These are phyloP conservation scores for Vanrija sp. DNA, from an alignment of 1,284 basidiomycete species.

Conservation along the genomic window DNA sequence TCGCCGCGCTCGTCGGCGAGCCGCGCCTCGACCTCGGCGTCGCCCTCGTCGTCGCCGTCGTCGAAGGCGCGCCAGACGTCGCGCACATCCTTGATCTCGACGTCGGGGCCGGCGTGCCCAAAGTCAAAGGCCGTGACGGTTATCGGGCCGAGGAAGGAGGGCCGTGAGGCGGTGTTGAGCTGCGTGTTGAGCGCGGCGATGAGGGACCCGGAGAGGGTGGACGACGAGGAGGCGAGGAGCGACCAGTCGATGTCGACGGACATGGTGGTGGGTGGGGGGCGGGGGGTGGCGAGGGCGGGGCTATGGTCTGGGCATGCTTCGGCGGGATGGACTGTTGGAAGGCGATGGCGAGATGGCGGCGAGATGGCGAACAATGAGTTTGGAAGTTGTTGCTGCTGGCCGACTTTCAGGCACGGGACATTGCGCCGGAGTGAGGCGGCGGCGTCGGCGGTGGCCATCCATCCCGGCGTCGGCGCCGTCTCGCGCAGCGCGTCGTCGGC, in stretches of 20 bases:
- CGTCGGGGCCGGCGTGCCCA: slow-evolving; percentile 73
- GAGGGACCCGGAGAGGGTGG: slow-evolving; percentile 65
- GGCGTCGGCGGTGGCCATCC: too few relatives aligned
- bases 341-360: too few relatives aligned
- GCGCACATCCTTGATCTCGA: slow-evolving; percentile 84
- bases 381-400: too few relatives aligned
- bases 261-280: slow-evolving; percentile 34
- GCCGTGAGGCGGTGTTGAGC: slow-evolving; percentile 64
- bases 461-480: too few relatives aligned
- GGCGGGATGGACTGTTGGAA: too few relatives aligned
- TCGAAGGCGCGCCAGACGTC: slow-evolving; percentile 90
- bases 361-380: too few relatives aligned
- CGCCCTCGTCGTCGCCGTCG: slow-evolving; percentile 70
- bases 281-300: background rate
- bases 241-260: slow-evolving; percentile 57
- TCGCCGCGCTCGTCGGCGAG: background rate
- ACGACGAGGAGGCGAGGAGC: slow-evolving; percentile 43
- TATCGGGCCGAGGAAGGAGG: slow-evolving; percentile 90
- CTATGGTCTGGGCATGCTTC: too few relatives aligned
- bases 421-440: too few relatives aligned
- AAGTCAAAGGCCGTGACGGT: slow-evolving; percentile 81
- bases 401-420: too few relatives aligned
- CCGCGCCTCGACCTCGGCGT: slow-evolving; percentile 25
- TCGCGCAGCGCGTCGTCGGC: too few relatives aligned
- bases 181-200: slow-evolving; percentile 76